Conservation (phyloP, 331 rosid species). For the Telfairia occidentalis region DNA sequence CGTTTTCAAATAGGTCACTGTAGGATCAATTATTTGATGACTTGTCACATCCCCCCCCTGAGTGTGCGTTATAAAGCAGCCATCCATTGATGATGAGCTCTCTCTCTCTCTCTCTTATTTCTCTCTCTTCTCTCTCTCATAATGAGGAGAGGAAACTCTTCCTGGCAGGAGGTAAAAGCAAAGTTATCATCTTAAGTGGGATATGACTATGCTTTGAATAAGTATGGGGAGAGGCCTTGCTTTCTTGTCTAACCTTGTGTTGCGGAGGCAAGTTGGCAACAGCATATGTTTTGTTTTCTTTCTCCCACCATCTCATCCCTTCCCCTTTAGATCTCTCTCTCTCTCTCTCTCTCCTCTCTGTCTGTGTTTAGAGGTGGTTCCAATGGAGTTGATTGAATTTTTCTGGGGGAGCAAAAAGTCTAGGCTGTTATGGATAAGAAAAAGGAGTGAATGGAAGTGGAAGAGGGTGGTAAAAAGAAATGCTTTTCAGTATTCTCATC, state of each 20-base stretch:
- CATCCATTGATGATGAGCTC: constrained; percentile 15
- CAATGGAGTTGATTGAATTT: background rate
- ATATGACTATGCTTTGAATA: constrained; percentile 49
- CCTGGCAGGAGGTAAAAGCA: constrained; percentile 30
- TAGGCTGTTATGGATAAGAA: background rate
- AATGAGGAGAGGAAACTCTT: constrained; percentile 6
- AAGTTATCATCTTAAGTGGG: constrained; percentile 43
- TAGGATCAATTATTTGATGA: constrained; percentile 43
- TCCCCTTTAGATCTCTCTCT: background rate
- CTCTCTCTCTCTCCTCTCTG: background rate
- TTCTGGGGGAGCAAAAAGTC: background rate
- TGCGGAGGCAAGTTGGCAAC: constrained; percentile 21
- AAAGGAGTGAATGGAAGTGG: too few relatives aligned
- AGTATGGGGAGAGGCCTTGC: constrained; percentile 31
- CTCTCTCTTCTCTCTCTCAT: constrained; percentile 23
- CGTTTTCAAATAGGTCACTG: background rate
- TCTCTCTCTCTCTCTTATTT: constrained; percentile 20
- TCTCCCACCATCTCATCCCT: constrained; percentile 1
- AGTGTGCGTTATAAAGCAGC: constrained; percentile 20
- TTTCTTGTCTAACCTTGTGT: constrained; percentile 29
- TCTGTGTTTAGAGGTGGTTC: background rate
- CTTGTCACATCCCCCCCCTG: constrained; percentile 47
- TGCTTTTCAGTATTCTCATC: background rate
- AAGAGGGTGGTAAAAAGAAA: background rate
- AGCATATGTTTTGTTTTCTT: background rate